phyloP scores from a whole-genome alignment of 257 asterid genomes.

The Fraxinus pennsylvanica region DNA sequence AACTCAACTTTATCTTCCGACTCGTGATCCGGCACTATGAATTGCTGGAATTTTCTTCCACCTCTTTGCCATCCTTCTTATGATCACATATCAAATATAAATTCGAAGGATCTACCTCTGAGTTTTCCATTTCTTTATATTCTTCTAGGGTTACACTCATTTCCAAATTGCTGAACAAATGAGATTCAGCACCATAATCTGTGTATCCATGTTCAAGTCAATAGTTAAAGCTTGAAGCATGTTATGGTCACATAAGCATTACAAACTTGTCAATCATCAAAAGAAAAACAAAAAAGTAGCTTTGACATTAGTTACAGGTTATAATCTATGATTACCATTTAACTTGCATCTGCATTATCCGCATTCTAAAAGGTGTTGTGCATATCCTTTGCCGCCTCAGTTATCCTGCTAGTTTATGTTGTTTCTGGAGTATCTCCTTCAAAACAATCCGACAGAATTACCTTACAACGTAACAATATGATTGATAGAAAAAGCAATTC shows the following conservation, averaged over 20 bases:
- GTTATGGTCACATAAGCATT: not conserved
- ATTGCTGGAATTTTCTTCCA: constrained; percentile 23
- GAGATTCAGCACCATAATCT: constrained; percentile 11
- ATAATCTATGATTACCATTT: not conserved
- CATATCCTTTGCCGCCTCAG: constrained; percentile 18
- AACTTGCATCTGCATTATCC: constrained; percentile 34
- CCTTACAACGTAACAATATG: too few relatives aligned
- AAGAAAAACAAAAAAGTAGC: constrained; percentile 5
- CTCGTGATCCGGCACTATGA: constrained; percentile 23
- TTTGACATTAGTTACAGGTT: not conserved
- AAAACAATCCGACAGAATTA: too few relatives aligned
- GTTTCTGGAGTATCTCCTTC: too few relatives aligned
- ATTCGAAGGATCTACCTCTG: constrained; percentile 11
- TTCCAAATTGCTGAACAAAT: constrained; percentile 25
- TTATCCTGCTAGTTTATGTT: constrained; percentile 16
- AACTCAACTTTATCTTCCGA: constrained; percentile 27
- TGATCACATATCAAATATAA: constrained; percentile 10
- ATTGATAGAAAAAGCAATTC: too few relatives aligned
- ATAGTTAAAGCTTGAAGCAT: constrained; percentile 14
- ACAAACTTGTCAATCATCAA: not conserved
- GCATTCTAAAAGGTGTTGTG: constrained; percentile 10
- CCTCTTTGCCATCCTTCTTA: constrained; percentile 20
- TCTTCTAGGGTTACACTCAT: constrained; percentile 26
- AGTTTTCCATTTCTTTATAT: constrained; percentile 13
- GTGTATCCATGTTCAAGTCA: constrained; percentile 1